A percentile compares a stretch with the other conserved stretches of the same genome.
phyloP scores from a whole-genome alignment of 345 rosid genomes.

The Ceriops zippeliana region DNA sequence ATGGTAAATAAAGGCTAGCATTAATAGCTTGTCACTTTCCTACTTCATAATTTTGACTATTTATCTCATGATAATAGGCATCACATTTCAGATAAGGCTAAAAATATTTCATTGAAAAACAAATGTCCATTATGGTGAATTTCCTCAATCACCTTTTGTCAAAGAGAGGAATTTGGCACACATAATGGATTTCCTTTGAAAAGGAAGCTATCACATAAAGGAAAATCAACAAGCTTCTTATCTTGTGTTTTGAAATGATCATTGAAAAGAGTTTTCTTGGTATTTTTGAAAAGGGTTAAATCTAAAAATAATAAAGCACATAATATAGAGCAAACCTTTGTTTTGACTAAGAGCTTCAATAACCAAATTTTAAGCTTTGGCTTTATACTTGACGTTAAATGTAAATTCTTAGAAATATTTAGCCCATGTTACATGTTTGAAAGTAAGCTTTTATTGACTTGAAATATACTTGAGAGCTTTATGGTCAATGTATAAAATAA shows the following conservation, averaged over 20 bases:
- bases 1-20: background rate
- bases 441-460: background rate
- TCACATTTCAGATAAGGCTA: background rate
- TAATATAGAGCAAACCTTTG: background rate
- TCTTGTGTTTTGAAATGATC: too few species aligned
- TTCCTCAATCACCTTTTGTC: background rate
- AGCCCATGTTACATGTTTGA: background rate
- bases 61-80: fast-evolving
- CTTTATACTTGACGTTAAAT: background rate
- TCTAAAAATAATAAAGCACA: too few species aligned
- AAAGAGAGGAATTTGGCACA: background rate
- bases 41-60: background rate
- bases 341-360: background rate
- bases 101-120: background rate
- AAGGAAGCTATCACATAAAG: background rate
- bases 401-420: background rate
- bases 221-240: background rate
- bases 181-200: background rate
- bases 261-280: background rate
- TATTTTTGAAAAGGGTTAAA: background rate
- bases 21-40: background rate
- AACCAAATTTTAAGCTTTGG: background rate
- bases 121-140: background rate
- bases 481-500: background rate
- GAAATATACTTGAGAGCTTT: background rate